Evolutionary conservation across 331 rosid genomes (phyloP).

Genomic region (Acacia concinna): DNA sequence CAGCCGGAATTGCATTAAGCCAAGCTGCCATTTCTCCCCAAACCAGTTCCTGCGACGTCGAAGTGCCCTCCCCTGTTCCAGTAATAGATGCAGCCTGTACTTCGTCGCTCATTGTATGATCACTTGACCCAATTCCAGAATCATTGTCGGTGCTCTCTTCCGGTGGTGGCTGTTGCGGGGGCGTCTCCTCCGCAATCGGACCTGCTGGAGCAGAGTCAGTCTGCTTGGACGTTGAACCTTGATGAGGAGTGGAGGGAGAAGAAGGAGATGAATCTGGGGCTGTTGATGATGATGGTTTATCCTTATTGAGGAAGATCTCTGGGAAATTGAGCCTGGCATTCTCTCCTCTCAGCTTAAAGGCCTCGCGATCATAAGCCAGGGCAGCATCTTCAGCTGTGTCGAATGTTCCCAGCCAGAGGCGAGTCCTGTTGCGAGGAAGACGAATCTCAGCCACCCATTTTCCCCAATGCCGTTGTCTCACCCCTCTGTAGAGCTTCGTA

Average conservation of each 20-base stretch:
- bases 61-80: constrained; percentile 43
- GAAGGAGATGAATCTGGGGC: constrained; percentile 36
- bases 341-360: constrained; percentile 89
- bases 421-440: constrained; percentile 82
- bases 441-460: constrained; percentile 99
- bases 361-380: constrained; percentile 94
- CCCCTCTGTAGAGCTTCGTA: constrained; percentile 88
- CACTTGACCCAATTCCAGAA: constrained; percentile 55
- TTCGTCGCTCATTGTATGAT: constrained; percentile 41
- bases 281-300: constrained; percentile 31
- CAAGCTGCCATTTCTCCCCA: constrained; percentile 95
- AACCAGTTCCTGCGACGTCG: constrained; percentile 59
- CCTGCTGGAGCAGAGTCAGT: constrained; percentile 26
- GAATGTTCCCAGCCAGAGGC: constrained; percentile 96
- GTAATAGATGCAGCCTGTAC: constrained; percentile 22
- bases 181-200: constrained; percentile 24
- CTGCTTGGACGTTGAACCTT: constrained; percentile 30
- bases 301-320: constrained; percentile 63
- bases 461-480: constrained; percentile 98
- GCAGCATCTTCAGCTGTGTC: constrained; percentile 99
- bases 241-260: constrained; percentile 27
- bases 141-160: constrained; percentile 54
- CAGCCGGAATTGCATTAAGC: constrained; percentile 79
- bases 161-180: constrained; percentile 29
- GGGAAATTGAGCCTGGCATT: constrained; percentile 96